phyloP scores from a whole-genome alignment of 768 basidiomycete species.

The Cystoderma amianthinum region DNA sequence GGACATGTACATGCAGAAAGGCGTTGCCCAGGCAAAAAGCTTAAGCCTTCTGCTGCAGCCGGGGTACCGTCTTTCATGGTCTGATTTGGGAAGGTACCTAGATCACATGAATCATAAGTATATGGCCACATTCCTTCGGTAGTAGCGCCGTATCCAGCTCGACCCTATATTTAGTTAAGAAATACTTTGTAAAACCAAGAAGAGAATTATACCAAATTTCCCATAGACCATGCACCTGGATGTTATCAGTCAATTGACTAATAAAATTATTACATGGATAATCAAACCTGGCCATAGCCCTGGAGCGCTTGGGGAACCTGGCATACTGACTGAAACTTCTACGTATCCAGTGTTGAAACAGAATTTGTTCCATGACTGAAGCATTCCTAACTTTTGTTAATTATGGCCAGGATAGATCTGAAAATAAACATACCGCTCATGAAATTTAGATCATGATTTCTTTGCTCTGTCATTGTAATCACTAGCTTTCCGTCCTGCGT shows the following conservation, averaged over 20 bases:
- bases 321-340: constrained; percentile 74
- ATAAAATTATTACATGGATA: too few species aligned
- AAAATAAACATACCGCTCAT: constrained; percentile 56
- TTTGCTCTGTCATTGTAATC: constrained; percentile 68
- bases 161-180: constrained; percentile 54
- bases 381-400: constrained; percentile 38
- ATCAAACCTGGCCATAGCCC: constrained; percentile 81
- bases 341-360: constrained; percentile 93
- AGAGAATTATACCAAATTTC: constrained; percentile 48
- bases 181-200: constrained; percentile 2
- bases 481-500: constrained; percentile 75
- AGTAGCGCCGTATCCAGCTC: constrained; percentile 86
- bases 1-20: constrained; percentile 86
- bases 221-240: constrained; percentile 68
- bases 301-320: constrained; percentile 49
- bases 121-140: constrained; percentile 88
- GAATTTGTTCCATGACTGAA: constrained; percentile 89
- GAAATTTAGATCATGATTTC: constrained; percentile 78
- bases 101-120: constrained; percentile 78
- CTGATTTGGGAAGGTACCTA: constrained; percentile 84
- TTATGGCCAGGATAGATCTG: constrained; percentile 12
- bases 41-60: constrained; percentile 53
- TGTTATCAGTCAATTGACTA: constrained; percentile 1
- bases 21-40: constrained; percentile 81
- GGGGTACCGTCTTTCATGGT: constrained; percentile 56